Conservation (phyloP, 495 filamentous ascomycete genomes). For the Xylaria intraflava region DNA sequence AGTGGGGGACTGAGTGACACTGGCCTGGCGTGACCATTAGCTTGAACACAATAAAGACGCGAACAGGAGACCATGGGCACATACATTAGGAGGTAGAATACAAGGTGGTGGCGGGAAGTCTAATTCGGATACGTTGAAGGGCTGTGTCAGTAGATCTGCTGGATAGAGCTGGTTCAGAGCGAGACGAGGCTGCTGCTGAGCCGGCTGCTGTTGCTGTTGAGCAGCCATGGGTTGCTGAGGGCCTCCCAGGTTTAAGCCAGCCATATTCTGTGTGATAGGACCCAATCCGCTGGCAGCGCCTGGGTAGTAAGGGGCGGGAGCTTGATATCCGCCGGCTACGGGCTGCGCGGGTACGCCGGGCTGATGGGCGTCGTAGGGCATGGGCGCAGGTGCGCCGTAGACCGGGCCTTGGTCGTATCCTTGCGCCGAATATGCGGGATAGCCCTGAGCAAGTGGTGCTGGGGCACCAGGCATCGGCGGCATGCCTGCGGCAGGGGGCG, state of each 20-base stretch:
- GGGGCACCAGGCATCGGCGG: conserved; percentile 17
- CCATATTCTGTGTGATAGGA: conserved; percentile 76
- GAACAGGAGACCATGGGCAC: neutral
- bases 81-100: conserved; percentile 75
- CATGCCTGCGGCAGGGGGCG: conserved; percentile 25
- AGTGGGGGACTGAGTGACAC: conserved; percentile 84
- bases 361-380: conserved; percentile 44
- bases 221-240: conserved; percentile 47
- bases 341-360: conserved; percentile 32
- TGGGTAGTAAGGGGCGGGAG: conserved; percentile 60
- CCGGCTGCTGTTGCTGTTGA: conserved; percentile 38
- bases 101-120: conserved; percentile 90
- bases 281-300: conserved; percentile 50
- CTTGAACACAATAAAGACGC: neutral
- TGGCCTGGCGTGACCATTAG: conserved; percentile 51
- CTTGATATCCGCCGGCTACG: conserved; percentile 54
- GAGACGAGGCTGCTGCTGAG: conserved; percentile 46
- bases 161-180: conserved; percentile 84
- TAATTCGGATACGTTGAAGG: conserved; percentile 87
- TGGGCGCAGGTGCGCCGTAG: conserved; percentile 46
- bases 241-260: conserved; percentile 65
- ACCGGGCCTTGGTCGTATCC: conserved; percentile 45
- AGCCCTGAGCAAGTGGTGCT: conserved; percentile 34
- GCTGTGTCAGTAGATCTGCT: conserved; percentile 83
- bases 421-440: conserved; percentile 56